Percentiles rank a stretch among this genome's conserved stretches.
Conservation (phyloP, 2,329 filamentous ascomycete genomes). For the Neonectria magnoliae region DNA sequence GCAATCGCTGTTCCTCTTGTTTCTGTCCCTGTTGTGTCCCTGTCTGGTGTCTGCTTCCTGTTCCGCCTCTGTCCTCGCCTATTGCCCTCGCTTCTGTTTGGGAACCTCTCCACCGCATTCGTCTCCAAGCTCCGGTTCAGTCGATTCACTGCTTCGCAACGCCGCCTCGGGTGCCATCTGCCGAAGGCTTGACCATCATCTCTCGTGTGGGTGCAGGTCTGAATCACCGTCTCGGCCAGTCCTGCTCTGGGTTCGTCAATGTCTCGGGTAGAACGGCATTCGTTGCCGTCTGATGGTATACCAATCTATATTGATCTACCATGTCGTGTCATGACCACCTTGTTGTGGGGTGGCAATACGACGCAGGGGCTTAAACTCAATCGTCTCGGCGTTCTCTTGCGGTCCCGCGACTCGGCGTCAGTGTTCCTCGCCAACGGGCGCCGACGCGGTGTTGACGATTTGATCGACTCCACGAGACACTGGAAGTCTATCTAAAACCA, state of each 20-base stretch:
- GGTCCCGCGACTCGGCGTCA: not conserved
- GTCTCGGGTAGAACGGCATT: constrained; percentile 28
- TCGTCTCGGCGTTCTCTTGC: not conserved
- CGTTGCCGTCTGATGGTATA: constrained; percentile 6
- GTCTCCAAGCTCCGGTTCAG: not conserved
- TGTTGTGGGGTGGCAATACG: not conserved
- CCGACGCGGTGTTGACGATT: not conserved
- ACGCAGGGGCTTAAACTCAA: constrained; percentile 1
- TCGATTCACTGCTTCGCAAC: not conserved
- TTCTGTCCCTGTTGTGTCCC: not conserved
- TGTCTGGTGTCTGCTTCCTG: constrained; percentile 4
- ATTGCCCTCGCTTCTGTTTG: constrained; percentile 9
- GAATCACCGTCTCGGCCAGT: constrained; percentile 19
- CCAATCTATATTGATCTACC: constrained; percentile 4
- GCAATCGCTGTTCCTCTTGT: constrained; percentile 21
- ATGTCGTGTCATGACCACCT: constrained; percentile 11
- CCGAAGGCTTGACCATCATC: constrained; percentile 1
- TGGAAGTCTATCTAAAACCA: constrained; percentile 10
- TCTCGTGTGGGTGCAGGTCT: not conserved
- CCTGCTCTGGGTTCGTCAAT: constrained; percentile 9
- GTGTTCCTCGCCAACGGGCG: not conserved
- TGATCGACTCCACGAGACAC: not conserved
- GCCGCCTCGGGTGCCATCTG: constrained; percentile 12
- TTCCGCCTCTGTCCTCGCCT: constrained; percentile 8
- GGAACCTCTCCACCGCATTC: constrained; percentile 2